Conservation (phyloP, 2,329 filamentous ascomycete genomes). For the Chaetomiaceae sp. region DNA sequence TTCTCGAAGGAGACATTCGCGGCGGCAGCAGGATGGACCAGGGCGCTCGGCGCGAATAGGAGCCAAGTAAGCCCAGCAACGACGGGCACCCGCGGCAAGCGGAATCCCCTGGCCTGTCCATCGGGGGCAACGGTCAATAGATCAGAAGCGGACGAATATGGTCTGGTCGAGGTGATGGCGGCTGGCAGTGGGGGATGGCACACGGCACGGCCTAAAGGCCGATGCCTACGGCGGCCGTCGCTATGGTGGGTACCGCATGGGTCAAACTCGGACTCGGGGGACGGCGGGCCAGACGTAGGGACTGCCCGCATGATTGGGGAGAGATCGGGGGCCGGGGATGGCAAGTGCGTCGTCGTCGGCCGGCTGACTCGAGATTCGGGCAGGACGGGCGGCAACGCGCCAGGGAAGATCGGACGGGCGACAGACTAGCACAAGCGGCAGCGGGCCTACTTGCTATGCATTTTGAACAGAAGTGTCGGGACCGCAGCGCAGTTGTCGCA, state of each 20-base stretch:
- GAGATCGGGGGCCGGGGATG: neutral
- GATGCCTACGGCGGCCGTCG: slow-evolving; percentile 3
- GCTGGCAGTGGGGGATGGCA: neutral
- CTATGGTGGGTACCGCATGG: slow-evolving; percentile 8
- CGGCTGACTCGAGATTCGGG: slow-evolving; percentile 3
- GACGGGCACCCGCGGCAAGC: neutral
- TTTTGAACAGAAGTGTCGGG: slow-evolving; percentile 16
- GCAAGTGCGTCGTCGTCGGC: slow-evolving; percentile 2
- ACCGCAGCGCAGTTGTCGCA: slow-evolving; percentile 1
- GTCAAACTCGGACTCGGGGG: slow-evolving; percentile 1
- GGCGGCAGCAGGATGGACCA: slow-evolving; percentile 47
- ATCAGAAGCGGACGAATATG: neutral
- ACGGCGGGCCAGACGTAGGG: neutral
- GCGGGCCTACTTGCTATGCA: slow-evolving; percentile 25
- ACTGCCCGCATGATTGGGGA: slow-evolving; percentile 12
- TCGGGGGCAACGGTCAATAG: neutral
- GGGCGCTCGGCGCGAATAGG: slow-evolving; percentile 37
- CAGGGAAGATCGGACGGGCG: slow-evolving; percentile 2
- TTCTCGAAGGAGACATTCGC: slow-evolving; percentile 77
- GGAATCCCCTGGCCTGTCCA: neutral
- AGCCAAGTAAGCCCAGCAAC: slow-evolving; percentile 30
- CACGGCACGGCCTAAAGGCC: neutral
- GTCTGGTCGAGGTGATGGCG: neutral
- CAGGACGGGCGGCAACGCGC: slow-evolving; percentile 3
- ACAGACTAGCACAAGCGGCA: slow-evolving; percentile 19